A percentile compares a stretch with the other conserved stretches of the same genome.
Conservation (phyloP, 768 basidiomycete genomes). For the Lactarius akahatsu region DNA sequence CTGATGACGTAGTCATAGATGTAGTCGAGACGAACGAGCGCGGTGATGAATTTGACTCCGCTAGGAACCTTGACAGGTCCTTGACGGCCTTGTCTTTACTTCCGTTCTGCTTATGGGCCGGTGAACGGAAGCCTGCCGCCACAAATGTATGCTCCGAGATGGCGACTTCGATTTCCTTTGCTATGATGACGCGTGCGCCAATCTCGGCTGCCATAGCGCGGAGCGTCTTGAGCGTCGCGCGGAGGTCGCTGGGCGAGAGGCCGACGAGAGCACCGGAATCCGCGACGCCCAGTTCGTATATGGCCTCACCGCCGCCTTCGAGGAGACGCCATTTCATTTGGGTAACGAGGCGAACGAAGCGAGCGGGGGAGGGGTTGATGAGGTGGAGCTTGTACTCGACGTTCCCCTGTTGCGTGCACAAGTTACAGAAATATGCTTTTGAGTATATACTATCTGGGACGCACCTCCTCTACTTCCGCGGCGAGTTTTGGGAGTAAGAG, state of each 20-base stretch:
- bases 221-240: slow-evolving; percentile 79
- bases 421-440: neutral
- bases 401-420: slow-evolving; percentile 60
- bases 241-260: slow-evolving; percentile 68
- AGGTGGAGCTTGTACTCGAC: slow-evolving; percentile 95
- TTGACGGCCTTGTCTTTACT: slow-evolving; percentile 14
- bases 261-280: slow-evolving; percentile 89
- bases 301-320: slow-evolving; percentile 54
- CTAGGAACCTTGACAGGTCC: neutral
- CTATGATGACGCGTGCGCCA: slow-evolving; percentile 86
- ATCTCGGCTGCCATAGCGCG: slow-evolving; percentile 95
- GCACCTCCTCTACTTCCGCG: slow-evolving; percentile 69
- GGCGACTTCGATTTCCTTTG: slow-evolving; percentile 81
- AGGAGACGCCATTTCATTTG: slow-evolving; percentile 91
- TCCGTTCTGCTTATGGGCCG: slow-evolving; percentile 37
- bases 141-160: slow-evolving; percentile 45
- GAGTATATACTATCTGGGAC: slow-evolving; percentile 11
- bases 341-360: slow-evolving; percentile 83
- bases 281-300: slow-evolving; percentile 63
- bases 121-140: slow-evolving; percentile 40
- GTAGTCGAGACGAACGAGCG: slow-evolving; percentile 16
- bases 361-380: slow-evolving; percentile 69
- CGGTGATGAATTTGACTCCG: slow-evolving; percentile 9
- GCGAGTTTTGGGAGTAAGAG: slow-evolving; percentile 59
- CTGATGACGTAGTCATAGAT: slow-evolving; percentile 17